These are phyloP conservation scores for Nigrograna mackinnonii DNA, from an alignment of 2,329 filamentous ascomycete genomes.

Conservation along the genomic window DNA sequence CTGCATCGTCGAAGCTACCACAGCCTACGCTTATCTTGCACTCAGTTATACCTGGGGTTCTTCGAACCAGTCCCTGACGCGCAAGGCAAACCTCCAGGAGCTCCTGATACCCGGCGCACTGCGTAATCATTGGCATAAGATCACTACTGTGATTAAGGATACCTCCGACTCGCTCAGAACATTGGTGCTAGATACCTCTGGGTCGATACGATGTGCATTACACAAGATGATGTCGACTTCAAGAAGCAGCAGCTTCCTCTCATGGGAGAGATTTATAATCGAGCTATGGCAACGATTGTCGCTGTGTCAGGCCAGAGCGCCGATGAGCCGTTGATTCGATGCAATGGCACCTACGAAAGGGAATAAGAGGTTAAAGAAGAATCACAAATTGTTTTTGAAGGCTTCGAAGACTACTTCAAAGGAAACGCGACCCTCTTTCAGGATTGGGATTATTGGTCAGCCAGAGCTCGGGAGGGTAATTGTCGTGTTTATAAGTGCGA, in stretches of 20 bases:
- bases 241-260: neutral
- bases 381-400: no score
- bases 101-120: neutral
- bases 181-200: neutral
- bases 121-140: neutral
- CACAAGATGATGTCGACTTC: neutral
- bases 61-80: neutral
- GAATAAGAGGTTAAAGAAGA: neutral
- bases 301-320: neutral
- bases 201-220: neutral
- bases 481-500: no score
- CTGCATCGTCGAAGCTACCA: no score
- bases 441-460: neutral
- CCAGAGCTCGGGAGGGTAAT: neutral
- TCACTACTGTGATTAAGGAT: neutral
- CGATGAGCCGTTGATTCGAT: neutral
- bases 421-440: no score
- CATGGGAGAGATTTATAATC: neutral
- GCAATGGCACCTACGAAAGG: neutral
- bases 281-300: neutral
- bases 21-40: constrained; percentile 44
- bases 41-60: neutral
- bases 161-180: neutral
- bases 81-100: neutral
- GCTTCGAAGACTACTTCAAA: no score